Base-by-base conservation (phyloP, 2,329 filamentous ascomycete species). In the Arthrocladium fulminans region DNA sequence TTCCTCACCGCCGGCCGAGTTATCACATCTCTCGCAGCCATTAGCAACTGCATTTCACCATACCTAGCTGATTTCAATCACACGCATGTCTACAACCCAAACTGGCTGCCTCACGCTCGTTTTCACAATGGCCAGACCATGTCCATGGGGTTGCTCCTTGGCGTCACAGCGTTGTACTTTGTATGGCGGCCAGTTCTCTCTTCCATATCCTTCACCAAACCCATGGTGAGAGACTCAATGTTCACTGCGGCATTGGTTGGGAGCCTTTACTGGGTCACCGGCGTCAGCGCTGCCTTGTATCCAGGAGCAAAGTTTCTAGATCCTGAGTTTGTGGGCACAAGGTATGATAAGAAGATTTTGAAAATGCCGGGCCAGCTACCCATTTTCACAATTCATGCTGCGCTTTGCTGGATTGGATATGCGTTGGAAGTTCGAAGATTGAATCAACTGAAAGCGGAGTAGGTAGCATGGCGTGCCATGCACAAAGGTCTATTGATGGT, bases 91-190 rank as follows among this genome's bases (percentile, higher is more conserved):
- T 60, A 63, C 47, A 74, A 76, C 54, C 70, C 71, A 0, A 57
- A 59, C 45, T 76, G 73, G 73, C 67, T 71, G 1, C 70, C 71
- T 0, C 73, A 76, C 57, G 73, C 72, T 4, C 67, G 67, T 49
- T 76, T 74, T 62, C 72, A 76, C 61, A 75, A 74, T 54, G 72
- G 70, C 3, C 73, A 76, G 57, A 75, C 72, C 7, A 74, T 76
- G 71, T 65, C 64, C 1, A 65, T 72, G 42, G 71, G 71, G 1
- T 54, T 71, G 0, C 48, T 63, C 9, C 63, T 73, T 8, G 52
- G 52, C 9, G 2, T 47, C 25, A 17, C 49, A n/a, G 52, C 50
- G 2, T 39, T 43, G 3, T 54, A 54, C 24, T 52, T 45, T 22
- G 30, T 42, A 6, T 54, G 52, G 52, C 39, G 45, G 10, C 47